Conservation (phyloP, 345 rosid genomes). For the Viola odorata region DNA sequence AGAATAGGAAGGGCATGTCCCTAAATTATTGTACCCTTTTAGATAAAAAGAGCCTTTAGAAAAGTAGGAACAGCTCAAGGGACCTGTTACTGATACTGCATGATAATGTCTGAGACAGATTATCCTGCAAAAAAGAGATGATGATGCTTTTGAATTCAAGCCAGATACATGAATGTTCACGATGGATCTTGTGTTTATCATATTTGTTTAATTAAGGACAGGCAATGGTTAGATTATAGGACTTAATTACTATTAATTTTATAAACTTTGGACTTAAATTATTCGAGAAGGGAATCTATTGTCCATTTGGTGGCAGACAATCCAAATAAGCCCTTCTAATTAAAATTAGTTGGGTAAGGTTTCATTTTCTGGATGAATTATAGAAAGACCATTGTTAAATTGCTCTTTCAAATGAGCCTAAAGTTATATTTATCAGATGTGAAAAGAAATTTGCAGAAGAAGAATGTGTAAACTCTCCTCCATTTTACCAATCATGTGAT, state of each 20-base stretch:
- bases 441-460: background rate
- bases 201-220: background rate
- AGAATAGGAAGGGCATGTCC: conserved; percentile 13
- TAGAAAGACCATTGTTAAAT: background rate
- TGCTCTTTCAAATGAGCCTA: background rate
- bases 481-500: no score
- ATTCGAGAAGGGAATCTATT: conserved; percentile 19
- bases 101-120: conserved; percentile 19
- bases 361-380: conserved; percentile 2
- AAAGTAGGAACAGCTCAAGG: conserved; percentile 18
- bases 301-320: conserved; percentile 26
- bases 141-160: conserved; percentile 4
- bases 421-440: background rate
- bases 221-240: background rate
- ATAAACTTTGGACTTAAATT: conserved; percentile 2
- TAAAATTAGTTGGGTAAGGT: background rate
- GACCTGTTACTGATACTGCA: conserved; percentile 22
- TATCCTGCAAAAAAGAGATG: conserved; percentile 14
- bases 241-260: no score
- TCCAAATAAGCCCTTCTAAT: conserved; percentile 1
- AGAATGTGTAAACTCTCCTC: no score
- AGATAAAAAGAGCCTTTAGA: conserved; percentile 18
- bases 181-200: background rate
- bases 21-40: conserved; percentile 29
- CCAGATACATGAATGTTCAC: conserved; percentile 1